Evolutionary conservation across 108 stramenopile genomes (phyloP).

Genomic region (Aurantiochytrium sp.): DNA sequence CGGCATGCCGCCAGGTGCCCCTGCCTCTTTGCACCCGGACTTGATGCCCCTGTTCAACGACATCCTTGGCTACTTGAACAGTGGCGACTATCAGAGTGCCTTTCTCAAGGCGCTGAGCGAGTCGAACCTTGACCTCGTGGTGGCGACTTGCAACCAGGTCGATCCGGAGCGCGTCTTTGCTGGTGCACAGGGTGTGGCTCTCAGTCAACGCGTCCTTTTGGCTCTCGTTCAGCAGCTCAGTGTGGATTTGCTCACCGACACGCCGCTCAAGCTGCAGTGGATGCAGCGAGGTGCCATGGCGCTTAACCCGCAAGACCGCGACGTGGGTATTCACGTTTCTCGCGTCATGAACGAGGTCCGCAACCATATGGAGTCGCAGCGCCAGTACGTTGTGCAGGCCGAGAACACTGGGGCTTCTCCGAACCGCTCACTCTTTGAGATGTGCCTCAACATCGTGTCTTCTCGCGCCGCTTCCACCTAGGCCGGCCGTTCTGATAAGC

Average conservation of each 20-base stretch:
- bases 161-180: background rate
- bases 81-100: background rate
- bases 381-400: background rate
- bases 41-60: background rate
- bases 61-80: background rate
- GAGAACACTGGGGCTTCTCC: background rate
- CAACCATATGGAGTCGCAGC: background rate
- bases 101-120: background rate
- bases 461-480: background rate
- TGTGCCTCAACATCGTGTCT: background rate
- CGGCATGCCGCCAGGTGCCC: background rate
- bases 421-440: background rate
- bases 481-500: background rate
- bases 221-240: slow-evolving; percentile 5
- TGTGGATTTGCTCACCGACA: background rate
- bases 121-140: background rate
- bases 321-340: background rate
- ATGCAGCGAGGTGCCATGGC: background rate
- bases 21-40: background rate
- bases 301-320: background rate
- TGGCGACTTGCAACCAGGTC: background rate
- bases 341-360: background rate
- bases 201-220: background rate
- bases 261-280: slow-evolving; percentile 15
- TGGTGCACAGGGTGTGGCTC: background rate